These are phyloP conservation scores for Globisporangium okanoganense DNA, from an alignment of 352 stramenopile species.

Conservation along the genomic window DNA sequence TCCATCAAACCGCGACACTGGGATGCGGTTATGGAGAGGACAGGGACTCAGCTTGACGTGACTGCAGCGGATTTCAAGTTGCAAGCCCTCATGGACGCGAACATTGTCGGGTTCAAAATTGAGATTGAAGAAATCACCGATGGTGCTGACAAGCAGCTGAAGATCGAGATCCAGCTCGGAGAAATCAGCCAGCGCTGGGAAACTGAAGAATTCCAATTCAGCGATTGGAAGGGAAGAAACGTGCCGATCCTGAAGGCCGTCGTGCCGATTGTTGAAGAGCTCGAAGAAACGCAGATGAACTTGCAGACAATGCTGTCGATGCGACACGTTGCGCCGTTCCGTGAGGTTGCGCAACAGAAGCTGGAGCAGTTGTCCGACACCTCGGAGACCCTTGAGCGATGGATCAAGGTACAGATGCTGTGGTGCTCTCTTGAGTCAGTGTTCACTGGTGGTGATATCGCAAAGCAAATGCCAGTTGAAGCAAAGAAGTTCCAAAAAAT, in stretches of 20 bases:
- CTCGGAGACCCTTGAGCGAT: conserved; percentile 96
- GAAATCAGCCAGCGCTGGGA: conserved; percentile 95
- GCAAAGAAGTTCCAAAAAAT: conserved; percentile 98
- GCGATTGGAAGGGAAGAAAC: conserved; percentile 91
- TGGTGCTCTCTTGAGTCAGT: conserved; percentile 98
- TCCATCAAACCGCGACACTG: conserved; percentile 96
- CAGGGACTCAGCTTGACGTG: conserved; percentile 91
- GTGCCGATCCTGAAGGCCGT: conserved; percentile 96
- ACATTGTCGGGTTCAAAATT: conserved; percentile 89
- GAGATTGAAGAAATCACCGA: conserved; percentile 98
- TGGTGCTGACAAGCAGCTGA: conserved; percentile 96
- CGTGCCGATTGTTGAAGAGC: conserved; percentile 94
- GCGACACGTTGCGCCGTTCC: conserved; percentile 96
- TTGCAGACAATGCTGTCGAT: conserved; percentile 98
- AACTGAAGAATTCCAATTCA: conserved; percentile 94
- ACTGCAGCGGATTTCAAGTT: conserved; percentile 95
- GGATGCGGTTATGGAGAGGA: conserved; percentile 96
- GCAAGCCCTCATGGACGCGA: conserved; percentile 92
- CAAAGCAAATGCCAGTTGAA: conserved; percentile 98
- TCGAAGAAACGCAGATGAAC: conserved; percentile 98
- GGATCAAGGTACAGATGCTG: conserved; percentile 98
- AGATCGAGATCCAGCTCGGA: conserved; percentile 93
- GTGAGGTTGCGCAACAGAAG: conserved; percentile 93
- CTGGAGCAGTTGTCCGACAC: conserved; percentile 95
- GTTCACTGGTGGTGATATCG: conserved; percentile 98